phyloP scores from a whole-genome alignment of 2,329 filamentous ascomycete species.

The Venturia oleaginea region DNA sequence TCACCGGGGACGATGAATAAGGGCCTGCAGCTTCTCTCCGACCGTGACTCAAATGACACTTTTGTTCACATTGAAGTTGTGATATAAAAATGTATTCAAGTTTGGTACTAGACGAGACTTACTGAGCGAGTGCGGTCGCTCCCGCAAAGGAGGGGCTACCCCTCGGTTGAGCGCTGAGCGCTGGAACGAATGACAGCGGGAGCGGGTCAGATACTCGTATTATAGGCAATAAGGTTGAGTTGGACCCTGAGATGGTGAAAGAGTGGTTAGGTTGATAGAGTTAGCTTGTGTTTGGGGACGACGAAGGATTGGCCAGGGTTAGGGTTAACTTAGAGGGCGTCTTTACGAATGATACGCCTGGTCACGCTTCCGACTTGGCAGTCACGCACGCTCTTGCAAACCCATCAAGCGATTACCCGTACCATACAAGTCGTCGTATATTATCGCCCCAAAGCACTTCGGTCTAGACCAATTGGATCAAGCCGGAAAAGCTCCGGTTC shows the following conservation, averaged over 20 bases:
- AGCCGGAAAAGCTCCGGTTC: not conserved
- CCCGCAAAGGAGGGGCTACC: not conserved
- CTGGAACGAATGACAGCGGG: not conserved
- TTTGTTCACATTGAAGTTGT: not conserved
- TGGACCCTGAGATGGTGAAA: not conserved
- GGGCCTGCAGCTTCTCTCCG: no score
- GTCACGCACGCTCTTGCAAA: no score
- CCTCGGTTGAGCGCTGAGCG: not conserved
- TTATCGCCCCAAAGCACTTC: not conserved
- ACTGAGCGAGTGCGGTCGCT: not conserved
- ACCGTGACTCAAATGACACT: not conserved
- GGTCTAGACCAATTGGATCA: slow-evolving; percentile 5
- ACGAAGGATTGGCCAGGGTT: not conserved
- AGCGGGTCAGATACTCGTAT: not conserved
- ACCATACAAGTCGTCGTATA: not conserved
- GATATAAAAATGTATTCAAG: not conserved
- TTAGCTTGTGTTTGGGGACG: not conserved
- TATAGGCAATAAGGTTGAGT: not conserved
- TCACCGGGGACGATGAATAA: not conserved
- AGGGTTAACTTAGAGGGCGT: not conserved
- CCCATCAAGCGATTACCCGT: no score
- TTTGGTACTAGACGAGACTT: not conserved
- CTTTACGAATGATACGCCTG: not conserved
- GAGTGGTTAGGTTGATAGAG: not conserved
- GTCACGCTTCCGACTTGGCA: not conserved